These are phyloP conservation scores for Xylaria acuta DNA, from an alignment of 495 filamentous ascomycete species.

Conservation along the genomic window DNA sequence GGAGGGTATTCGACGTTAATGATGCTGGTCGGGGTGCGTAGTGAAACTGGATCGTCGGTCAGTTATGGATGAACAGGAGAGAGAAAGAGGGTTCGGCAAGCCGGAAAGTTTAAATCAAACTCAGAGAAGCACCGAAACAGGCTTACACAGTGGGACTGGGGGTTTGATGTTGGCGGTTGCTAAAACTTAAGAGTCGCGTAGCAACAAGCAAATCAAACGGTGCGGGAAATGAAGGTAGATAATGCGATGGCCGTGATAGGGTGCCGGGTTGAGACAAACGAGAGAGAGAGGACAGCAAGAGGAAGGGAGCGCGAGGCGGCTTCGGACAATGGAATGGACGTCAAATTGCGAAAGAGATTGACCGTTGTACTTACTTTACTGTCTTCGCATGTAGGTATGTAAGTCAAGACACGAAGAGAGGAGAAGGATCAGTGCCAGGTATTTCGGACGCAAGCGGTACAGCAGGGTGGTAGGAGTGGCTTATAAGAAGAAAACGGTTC, in stretches of 20 bases:
- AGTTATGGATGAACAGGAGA: conserved; percentile 3
- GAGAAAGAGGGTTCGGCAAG: not conserved
- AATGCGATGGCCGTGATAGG: not conserved
- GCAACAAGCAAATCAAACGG: not conserved
- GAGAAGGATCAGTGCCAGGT: not conserved
- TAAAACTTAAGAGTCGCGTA: not conserved
- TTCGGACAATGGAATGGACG: not conserved
- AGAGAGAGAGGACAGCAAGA: not conserved
- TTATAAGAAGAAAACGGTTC: conserved; percentile 16
- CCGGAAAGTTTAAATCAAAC: conserved; percentile 16
- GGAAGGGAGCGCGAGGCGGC: not conserved
- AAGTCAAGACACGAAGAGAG: not conserved
- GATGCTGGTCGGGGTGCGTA: not conserved
- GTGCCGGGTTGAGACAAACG: not conserved
- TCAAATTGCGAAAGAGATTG: conserved; percentile 7
- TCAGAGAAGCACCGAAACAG: not conserved
- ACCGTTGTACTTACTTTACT: conserved; percentile 6
- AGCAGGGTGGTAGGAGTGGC: not conserved
- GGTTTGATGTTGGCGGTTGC: not conserved
- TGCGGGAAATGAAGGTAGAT: not conserved
- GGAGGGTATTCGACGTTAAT: not conserved
- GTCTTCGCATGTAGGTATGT: not conserved
- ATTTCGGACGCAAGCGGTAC: not conserved
- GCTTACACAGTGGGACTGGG: conserved; percentile 6
- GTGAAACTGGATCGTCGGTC: not conserved